phyloP scores from a whole-genome alignment of 108 stramenopile species.

The Schizochytrium sp. region DNA sequence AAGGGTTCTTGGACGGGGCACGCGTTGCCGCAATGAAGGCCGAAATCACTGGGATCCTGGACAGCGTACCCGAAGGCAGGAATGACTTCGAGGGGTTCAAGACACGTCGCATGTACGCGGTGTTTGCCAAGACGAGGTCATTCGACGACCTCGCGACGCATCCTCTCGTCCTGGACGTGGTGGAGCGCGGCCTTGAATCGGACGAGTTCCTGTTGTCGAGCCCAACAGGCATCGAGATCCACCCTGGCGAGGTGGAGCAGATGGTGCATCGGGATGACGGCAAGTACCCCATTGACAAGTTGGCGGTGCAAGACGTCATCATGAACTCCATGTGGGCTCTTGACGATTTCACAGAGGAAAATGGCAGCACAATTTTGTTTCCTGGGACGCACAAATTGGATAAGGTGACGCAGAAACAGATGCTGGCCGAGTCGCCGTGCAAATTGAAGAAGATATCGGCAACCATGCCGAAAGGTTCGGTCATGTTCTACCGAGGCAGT shows the following conservation, averaged over 20 bases:
- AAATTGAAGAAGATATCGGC: not conserved
- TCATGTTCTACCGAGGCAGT: slow-evolving; percentile 5
- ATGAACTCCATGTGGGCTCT: slow-evolving; percentile 13
- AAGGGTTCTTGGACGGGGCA: not conserved
- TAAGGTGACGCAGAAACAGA: not conserved
- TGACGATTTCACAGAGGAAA: not conserved
- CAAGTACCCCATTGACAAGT: not conserved
- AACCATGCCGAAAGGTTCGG: not conserved
- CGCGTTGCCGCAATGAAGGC: not conserved
- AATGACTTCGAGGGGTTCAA: not conserved
- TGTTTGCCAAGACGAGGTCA: not conserved
- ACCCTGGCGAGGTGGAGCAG: not conserved
- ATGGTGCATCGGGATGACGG: not conserved
- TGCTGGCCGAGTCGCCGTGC: not conserved
- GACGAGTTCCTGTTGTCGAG: not conserved
- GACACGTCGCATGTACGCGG: not conserved
- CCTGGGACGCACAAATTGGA: not conserved
- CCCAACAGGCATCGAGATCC: not conserved
- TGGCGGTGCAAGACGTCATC: not conserved
- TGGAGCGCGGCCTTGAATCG: not conserved
- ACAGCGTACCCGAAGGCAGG: not conserved
- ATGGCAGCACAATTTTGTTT: not conserved
- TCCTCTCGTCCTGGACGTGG: not conserved
- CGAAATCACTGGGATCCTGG: not conserved
- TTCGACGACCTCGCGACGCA: not conserved